These are phyloP conservation scores for Drechslerella coelobrocha DNA, from an alignment of 2,329 filamentous ascomycete genomes.

Conservation along the genomic window DNA sequence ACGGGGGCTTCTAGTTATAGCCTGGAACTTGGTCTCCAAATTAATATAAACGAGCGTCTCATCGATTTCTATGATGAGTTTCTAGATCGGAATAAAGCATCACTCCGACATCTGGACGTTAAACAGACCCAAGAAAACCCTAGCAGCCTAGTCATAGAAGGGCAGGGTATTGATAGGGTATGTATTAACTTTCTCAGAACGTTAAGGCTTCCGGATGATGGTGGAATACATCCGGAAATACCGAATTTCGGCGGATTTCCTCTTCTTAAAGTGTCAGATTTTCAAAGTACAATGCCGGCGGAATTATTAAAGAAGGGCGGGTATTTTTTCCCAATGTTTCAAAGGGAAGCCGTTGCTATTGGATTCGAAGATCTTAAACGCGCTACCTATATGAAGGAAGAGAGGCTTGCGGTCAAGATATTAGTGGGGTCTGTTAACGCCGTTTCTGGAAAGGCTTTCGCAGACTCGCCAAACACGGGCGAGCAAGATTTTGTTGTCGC, in stretches of 20 bases:
- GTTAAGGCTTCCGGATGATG: background rate
- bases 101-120: background rate
- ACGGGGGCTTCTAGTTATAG: conserved; percentile 8
- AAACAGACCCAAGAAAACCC: background rate
- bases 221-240: background rate
- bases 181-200: background rate
- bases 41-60: conserved; percentile 18
- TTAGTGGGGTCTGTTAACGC: conserved; percentile 10
- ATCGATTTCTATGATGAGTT: conserved; percentile 10
- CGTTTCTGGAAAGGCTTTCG: background rate
- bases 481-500: conserved; percentile 9
- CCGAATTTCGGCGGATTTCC: conserved; percentile 2
- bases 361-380: background rate
- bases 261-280: conserved; percentile 14
- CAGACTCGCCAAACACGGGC: background rate
- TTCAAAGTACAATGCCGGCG: background rate
- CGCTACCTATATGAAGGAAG: background rate
- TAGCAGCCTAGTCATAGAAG: background rate
- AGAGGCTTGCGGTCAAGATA: background rate
- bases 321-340: conserved; percentile 23
- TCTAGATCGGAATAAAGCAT: background rate
- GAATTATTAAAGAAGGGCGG: conserved; percentile 11
- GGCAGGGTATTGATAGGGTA: background rate
- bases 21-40: background rate
- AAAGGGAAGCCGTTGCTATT: conserved; percentile 12